These are phyloP conservation scores for Lizonia empirigonia DNA, from an alignment of 2,329 filamentous ascomycete genomes.

Conservation along the genomic window DNA sequence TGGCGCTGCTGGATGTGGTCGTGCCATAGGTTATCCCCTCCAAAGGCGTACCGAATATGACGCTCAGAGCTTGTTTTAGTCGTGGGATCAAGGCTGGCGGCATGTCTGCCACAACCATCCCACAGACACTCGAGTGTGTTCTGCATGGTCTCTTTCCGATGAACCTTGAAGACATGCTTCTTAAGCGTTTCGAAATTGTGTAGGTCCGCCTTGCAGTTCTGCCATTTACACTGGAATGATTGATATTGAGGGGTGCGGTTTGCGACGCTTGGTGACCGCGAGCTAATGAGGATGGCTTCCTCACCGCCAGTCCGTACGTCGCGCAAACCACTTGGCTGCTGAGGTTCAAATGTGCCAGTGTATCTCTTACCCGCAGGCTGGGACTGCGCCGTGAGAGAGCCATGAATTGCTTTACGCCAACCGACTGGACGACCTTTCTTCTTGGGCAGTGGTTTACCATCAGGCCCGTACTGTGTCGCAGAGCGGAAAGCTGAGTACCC, in stretches of 20 bases:
- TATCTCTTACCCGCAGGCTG: conserved; percentile 31
- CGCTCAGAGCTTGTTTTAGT: conserved; percentile 32
- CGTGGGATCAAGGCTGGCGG: conserved; percentile 27
- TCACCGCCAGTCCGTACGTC: conserved; percentile 25
- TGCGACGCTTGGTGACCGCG: conserved; percentile 40
- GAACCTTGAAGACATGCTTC: conserved; percentile 64
- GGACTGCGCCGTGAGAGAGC: conserved; percentile 38
- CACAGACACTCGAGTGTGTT: conserved; percentile 54
- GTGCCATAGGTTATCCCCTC: conserved; percentile 51
- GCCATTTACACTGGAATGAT: conserved; percentile 65
- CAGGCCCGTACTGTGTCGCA: conserved; percentile 32
- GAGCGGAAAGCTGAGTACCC: conserved; percentile 54
- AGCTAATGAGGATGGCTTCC: conserved; percentile 34
- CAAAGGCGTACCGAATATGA: conserved; percentile 43
- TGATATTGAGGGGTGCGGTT: conserved; percentile 45
- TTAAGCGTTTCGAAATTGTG: conserved; percentile 66
- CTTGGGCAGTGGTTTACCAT: conserved; percentile 47
- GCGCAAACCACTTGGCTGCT: conserved; percentile 35
- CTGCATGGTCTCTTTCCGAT: conserved; percentile 48
- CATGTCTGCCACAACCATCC: conserved; percentile 49
- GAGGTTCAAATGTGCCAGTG: conserved; percentile 20
- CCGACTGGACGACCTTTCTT: conserved; percentile 57
- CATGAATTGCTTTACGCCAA: conserved; percentile 57
- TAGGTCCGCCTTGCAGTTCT: conserved; percentile 61
- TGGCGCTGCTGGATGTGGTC: conserved; percentile 60